Percentiles rank a stretch among this genome's conserved stretches.
phyloP scores from a whole-genome alignment of 805 yeast genomes.

The Saturnispora gosingensis region DNA sequence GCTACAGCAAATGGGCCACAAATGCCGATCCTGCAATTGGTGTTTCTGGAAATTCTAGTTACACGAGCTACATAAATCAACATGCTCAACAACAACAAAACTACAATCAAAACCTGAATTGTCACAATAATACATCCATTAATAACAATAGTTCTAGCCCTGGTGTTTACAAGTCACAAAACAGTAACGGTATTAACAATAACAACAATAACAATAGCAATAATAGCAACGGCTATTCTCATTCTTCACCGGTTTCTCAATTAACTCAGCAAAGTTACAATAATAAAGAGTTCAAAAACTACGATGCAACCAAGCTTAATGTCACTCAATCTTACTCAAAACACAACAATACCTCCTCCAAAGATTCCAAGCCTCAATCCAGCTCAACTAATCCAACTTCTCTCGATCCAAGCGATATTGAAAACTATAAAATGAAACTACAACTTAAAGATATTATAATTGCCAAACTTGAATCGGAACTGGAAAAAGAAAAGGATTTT shows the following conservation, averaged over 20 bases:
- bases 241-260: neutral
- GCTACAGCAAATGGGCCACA: constrained; percentile 1
- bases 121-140: neutral
- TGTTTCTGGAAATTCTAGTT: neutral
- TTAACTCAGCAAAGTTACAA: neutral
- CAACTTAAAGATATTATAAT: constrained; percentile 47
- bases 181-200: neutral
- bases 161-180: neutral
- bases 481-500: constrained; percentile 32
- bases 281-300: neutral
- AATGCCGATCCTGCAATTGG: neutral
- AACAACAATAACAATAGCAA: neutral
- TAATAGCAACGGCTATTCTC: neutral
- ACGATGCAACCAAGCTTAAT: neutral
- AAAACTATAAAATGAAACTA: constrained; percentile 40
- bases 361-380: constrained; percentile 6
- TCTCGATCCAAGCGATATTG: constrained; percentile 19
- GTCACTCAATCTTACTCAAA: neutral
- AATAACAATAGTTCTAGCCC: neutral
- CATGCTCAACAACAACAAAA: neutral
- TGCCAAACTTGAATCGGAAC: constrained; percentile 36
- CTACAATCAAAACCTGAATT: neutral
- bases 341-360: neutral
- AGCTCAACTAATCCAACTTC: constrained; percentile 6
- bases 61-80: neutral